Evolutionary conservation across 2,329 filamentous ascomycete genomes (phyloP), one percentile per base, ranked within the genome.

Genomic region (Paecilomyces sp.): DNA sequence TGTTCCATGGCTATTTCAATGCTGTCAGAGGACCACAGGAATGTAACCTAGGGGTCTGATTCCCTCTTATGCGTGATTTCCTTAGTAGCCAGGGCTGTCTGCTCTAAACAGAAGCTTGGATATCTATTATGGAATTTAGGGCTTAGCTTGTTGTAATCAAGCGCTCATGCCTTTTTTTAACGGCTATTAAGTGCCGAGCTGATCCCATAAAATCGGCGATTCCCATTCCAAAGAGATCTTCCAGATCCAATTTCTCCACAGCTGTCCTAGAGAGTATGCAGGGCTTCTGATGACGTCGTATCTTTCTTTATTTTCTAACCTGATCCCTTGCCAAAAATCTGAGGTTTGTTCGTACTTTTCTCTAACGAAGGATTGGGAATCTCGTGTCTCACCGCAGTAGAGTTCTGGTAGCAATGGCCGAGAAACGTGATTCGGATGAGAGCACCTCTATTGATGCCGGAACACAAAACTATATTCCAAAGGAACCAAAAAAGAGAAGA

Each of bases 401-500:
- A 18, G 8, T 22, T 18, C 6, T 6, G 15, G 41, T 47, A 47
- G 41, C 41, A 22, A 47, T 47, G 41, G 41, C 41, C 3, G 41
- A 47, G 41, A 47, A 47, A n/a, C n/a, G 41, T 47, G 41, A 18
- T 18, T 47, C n/a, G 2, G n/a, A 47, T 7, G 41, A 47, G n/a
- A 47, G 41, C 3, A 2, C n/a, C 4, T 41, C 36, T 22, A 22
- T 22, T 22, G 3, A 41, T 41, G 36, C 13, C 6, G n/a, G 18
- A 47, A 18, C 41, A 47, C n/a, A 9, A 5, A 8, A 47, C 6
- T 18, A 15, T 3, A 9, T 47, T 18, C n/a, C 13, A n/a, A n/a
- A 47, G n/a, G 18, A 8, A 1, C n/a, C 41, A 2, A 18, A 47
- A 18, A 76, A 75, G 62, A 63, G 69, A 8, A 80, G 68, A 71